Evolutionary conservation across 306 rosid species (phyloP), one percentile per base, ranked within the genome.

Genomic region (Vigna radiata): DNA sequence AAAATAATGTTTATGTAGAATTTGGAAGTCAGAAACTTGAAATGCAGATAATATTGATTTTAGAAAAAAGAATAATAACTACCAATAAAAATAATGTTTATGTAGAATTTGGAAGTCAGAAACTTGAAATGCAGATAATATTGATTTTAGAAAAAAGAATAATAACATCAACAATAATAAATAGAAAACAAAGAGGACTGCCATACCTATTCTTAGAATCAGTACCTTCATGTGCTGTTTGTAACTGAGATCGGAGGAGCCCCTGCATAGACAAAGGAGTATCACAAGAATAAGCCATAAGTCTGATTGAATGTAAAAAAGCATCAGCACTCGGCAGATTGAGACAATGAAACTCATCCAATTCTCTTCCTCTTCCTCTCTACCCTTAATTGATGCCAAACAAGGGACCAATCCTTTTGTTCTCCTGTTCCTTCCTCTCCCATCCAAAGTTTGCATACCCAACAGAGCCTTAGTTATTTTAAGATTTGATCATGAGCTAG

Each of bases 241-340:
- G 92, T 75, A 96, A 87, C 86, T 96, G 96, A 75, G 92, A 88
- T 50, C 87, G 91, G 78, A 96, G 90, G 43, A 87, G 84, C 75
- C 99, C 97, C 99, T 96, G 88, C 81, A 86, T 39, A 61, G 61
- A 65, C 54, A 77, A 39, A 78, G 59, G 65, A 78, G 44, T 77
- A 44, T 79, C 68, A 60, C 50, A 36, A 23, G 19, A 79, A 76
- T 63, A 78, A 59, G 64, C 49, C 72, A 55, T 19, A 69, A 82
- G 44, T 62, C 47, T 36, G 31, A 48, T 55, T 41, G 48, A 64
- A 58, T 55, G 62, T n/a, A 50, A 23, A 78, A 82, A 77, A 47
- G 13, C 44, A 61, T 39, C 48, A 60, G 39, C 23, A 77, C 18
- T 65, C 54, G 37, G 43, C 23, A 77, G 47, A 60, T 46, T 58